A percentile compares a stretch with the other conserved stretches of the same genome.
Evolutionary conservation across 2,329 filamentous ascomycete species (phyloP).

Genomic region (Cercospora zeae-maydis): DNA sequence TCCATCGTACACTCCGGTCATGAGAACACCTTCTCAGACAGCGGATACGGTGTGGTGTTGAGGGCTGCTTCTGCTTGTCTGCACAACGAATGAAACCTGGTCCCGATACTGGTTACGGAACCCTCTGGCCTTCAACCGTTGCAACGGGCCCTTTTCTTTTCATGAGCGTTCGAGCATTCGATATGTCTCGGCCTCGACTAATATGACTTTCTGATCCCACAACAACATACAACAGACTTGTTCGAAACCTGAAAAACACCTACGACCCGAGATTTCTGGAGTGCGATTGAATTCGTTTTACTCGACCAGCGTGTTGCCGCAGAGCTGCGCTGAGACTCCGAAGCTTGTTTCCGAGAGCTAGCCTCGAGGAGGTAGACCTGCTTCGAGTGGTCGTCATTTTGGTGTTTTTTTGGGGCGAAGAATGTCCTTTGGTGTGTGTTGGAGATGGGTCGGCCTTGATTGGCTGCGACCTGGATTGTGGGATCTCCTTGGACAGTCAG

Average conservation of each 20-base stretch:
- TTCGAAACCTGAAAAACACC: conserved; percentile 14
- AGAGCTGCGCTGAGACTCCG: conserved; percentile 17
- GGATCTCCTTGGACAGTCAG: conserved; percentile 17
- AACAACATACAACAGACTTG: conserved; percentile 11
- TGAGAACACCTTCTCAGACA: conserved; percentile 15
- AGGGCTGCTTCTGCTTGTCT: conserved; percentile 11
- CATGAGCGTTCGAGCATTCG: conserved; percentile 20
- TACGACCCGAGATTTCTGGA: conserved; percentile 17
- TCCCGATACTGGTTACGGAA: conserved; percentile 19
- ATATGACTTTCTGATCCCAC: conserved; percentile 23
- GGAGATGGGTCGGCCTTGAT: conserved; percentile 24
- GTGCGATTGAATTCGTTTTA: conserved; percentile 18
- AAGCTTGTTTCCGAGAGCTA: conserved; percentile 35
- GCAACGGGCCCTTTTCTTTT: conserved; percentile 19
- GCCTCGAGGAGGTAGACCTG: conserved; percentile 37
- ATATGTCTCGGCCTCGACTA: conserved; percentile 23
- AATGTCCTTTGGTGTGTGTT: conserved; percentile 5
- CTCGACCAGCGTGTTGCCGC: conserved; percentile 18
- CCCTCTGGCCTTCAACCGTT: conserved; percentile 14
- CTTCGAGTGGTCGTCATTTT: conserved; percentile 28
- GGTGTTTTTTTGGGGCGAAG: background rate
- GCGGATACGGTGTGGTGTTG: conserved; percentile 27
- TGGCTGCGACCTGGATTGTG: conserved; percentile 19
- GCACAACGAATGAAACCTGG: conserved; percentile 17
- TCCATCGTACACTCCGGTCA: conserved; percentile 27